Evolutionary conservation across 2,329 filamentous ascomycete species (phyloP).

Genomic region (Exserohilum turcica): DNA sequence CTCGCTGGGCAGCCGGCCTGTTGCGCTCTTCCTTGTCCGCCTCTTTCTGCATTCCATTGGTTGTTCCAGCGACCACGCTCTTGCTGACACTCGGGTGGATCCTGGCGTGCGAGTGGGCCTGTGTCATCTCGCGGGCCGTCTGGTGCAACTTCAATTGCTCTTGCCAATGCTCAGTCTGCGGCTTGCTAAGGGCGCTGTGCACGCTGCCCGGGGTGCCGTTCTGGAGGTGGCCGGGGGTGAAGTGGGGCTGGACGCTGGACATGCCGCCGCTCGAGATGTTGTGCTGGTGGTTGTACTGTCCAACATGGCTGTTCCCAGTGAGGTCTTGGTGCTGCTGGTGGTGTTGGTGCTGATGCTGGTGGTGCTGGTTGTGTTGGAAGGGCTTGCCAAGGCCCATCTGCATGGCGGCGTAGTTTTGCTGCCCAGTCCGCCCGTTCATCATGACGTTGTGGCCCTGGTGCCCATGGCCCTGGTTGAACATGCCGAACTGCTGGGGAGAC

Average conservation of each 20-base stretch:
- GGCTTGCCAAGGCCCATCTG: slow-evolving; percentile 70
- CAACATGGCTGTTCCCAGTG: slow-evolving; percentile 55
- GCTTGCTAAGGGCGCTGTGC: slow-evolving; percentile 62
- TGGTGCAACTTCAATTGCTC: slow-evolving; percentile 83
- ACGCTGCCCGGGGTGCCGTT: slow-evolving; percentile 63
- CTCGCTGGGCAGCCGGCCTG: slow-evolving; percentile 65
- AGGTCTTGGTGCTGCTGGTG: slow-evolving; percentile 68
- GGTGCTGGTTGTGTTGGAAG: slow-evolving; percentile 64
- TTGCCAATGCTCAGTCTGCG: slow-evolving; percentile 77
- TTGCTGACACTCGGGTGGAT: slow-evolving; percentile 73
- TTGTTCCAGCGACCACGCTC: slow-evolving; percentile 62
- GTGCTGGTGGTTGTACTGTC: slow-evolving; percentile 65
- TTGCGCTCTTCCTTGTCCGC: slow-evolving; percentile 64
- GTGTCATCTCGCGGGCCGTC: slow-evolving; percentile 70
- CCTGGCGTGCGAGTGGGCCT: slow-evolving; percentile 76
- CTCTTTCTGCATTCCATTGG: slow-evolving; percentile 57
- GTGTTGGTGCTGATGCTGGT: slow-evolving; percentile 57
- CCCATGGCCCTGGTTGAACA: slow-evolving; percentile 70
- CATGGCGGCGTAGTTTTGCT: slow-evolving; percentile 58
- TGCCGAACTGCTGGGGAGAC: slow-evolving; percentile 59
- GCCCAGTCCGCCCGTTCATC: slow-evolving; percentile 71
- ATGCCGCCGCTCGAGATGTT: slow-evolving; percentile 66
- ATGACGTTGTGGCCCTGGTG: slow-evolving; percentile 76
- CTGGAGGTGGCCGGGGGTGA: slow-evolving; percentile 62
- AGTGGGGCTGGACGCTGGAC: slow-evolving; percentile 68